Evolutionary conservation across 163 green algal species (phyloP), one percentile per base, ranked within the genome.

Genomic region (Coccomyxa subellipsoidea): DNA sequence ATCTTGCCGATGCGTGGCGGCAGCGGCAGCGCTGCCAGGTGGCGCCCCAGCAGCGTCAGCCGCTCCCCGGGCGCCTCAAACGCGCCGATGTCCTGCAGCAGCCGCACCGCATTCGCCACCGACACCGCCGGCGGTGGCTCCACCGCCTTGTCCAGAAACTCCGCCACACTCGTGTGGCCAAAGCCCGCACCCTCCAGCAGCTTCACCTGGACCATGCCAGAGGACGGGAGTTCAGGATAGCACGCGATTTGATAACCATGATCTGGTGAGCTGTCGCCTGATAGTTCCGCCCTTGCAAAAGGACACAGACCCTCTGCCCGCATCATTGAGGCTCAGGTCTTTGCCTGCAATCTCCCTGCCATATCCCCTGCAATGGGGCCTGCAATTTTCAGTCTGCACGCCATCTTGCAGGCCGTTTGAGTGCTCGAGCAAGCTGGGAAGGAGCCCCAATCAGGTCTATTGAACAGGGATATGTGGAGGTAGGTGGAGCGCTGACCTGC

Each of bases 1-100:
- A 98, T 90, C 87, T 97, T 97, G 71, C 92, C 92, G 7, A 94
- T 79, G 59, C 82, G 82, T 0, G 94, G 94, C 7, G 91, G 85
- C 54, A 97, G 84, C 18, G 95, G 95, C 78, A 98, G 89, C 34
- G 87, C 83, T 21, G 94, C 94, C 79, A 98, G 89, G 86, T 98
- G 93, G 27, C 88, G 85, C 1, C 95, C 95, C 71, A 98, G 92
- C 40, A 84, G 77, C 5, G 95, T 98, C 54, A 98, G 87, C 12
- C 80, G 76, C 87, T 98, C 90, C 7, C 36, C 85, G 35, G 7
- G 83, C 82, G 38, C 86, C 80, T 85, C 77, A 69, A 96, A 76
- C 0, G 87, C 87, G 39, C 87, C 90, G 47, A 94, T 92, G 77
- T 86, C 80, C 73, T 88, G 69, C 77, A 94, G 86, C 40, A 90